Base-by-base conservation (phyloP, 2,329 filamentous ascomycete species). In the Aspergillus neoniger region DNA sequence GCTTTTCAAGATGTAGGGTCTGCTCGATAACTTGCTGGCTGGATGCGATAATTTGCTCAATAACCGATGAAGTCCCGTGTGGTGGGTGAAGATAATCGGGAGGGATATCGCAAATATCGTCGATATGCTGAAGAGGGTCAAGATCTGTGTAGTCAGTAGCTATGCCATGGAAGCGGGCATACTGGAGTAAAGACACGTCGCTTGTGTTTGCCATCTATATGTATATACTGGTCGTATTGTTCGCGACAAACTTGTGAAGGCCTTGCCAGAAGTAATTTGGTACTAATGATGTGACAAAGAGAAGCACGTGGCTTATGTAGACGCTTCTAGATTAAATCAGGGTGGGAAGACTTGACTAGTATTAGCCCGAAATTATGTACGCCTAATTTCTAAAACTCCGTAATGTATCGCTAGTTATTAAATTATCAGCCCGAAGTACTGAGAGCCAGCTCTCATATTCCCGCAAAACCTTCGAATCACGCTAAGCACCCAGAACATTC, bases 121-220 rank as follows among this genome's bases (percentile, higher is more conserved):
- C 43, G 53, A 69, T 38, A 38, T 59, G 53, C 21, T 60, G 28
- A 43, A 67, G 39, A 2, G 73, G 72, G 48, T 74, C 58, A 1
- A 74, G 64, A 5, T 66, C 65, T 4, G 68, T 69, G 65, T 77
- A 77, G 59, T 80, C 70, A 54, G 59, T 69, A 32, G 76, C 77
- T 21, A 83, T 71, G 3, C 76, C 76, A 59, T 82, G 70, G 52
- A 76, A 78, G 23, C 80, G 76, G 19, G 82, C 81, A 63, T 83
- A 84, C 17, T 82, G 77, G 7, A 83, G 69, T 6, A 79, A 65
- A 19, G 75, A 76, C 15, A 72, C 71, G n/a, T 77, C 74, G 21
- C 67, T 65, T 62, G 17, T 23, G 15, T 25, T 23, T 44, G 50
- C 61, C 60, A 64, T 67, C 32, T n/a, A 44, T 57, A 9, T 5